These are phyloP conservation scores for Kentomonas sorsogonicus DNA, from an alignment of 208 protist genomes.

Conservation along the genomic window DNA sequence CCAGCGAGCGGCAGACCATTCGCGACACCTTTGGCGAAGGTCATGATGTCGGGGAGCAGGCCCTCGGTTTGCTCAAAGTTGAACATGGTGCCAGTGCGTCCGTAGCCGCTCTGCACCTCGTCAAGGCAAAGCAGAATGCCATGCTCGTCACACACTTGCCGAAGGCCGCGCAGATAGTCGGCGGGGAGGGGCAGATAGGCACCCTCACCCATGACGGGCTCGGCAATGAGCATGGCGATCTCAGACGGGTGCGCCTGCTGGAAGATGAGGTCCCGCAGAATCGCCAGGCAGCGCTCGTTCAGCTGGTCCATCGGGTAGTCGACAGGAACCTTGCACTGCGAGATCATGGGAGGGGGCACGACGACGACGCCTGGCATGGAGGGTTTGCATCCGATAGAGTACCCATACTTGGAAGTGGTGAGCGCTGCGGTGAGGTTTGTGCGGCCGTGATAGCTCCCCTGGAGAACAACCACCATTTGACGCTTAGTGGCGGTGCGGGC, in stretches of 20 bases:
- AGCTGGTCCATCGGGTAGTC: not conserved
- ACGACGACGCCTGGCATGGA: slow-evolving; percentile 1
- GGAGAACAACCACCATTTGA: not conserved
- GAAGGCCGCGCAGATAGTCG: not conserved
- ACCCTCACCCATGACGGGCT: slow-evolving; percentile 2
- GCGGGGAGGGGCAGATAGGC: slow-evolving; percentile 2
- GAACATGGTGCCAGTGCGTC: slow-evolving; percentile 7
- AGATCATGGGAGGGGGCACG: not conserved
- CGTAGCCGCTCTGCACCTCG: slow-evolving; percentile 8
- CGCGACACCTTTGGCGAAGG: slow-evolving; percentile 4
- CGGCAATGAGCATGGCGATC: slow-evolving; percentile 1
- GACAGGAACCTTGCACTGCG: not conserved
- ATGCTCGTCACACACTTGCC: not conserved
- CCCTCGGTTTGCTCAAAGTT: not conserved
- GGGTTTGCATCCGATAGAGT: not conserved
- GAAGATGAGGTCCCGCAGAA: not conserved
- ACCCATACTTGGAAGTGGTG: not conserved
- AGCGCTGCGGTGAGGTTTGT: not conserved
- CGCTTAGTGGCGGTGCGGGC: not conserved
- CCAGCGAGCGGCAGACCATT: slow-evolving; percentile 4
- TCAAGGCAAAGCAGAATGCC: slow-evolving; percentile 3
- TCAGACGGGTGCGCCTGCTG: slow-evolving; percentile 1
- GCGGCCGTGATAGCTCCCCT: slow-evolving; percentile 4
- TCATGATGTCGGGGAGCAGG: not conserved
- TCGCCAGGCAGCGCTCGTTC: not conserved